Conservation (phyloP, 2,329 filamentous ascomycete genomes). For the Fusarium secorum region DNA sequence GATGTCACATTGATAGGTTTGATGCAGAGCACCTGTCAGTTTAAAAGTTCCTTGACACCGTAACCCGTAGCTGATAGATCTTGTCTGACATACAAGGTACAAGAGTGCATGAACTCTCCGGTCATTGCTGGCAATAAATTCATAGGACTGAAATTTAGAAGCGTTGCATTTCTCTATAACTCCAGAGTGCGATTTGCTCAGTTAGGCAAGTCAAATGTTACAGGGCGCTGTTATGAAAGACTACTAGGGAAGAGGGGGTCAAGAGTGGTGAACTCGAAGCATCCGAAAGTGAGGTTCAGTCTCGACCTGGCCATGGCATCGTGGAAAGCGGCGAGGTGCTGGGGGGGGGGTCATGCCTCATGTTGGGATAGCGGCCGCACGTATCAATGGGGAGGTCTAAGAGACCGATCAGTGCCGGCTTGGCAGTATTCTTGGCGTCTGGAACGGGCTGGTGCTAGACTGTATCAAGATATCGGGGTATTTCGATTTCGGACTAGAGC, state of each 20-base stretch:
- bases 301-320: background rate
- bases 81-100: no score
- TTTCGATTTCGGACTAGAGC: background rate
- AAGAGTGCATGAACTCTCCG: background rate
- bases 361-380: background rate
- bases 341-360: background rate
- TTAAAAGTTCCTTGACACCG: fast-evolving
- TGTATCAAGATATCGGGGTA: background rate
- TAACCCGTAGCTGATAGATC: background rate
- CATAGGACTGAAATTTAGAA: fast-evolving
- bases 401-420: background rate
- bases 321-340: background rate
- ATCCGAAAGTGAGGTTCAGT: background rate
- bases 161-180: no score
- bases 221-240: no score
- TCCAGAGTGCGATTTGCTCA: background rate
- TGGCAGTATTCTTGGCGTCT: background rate
- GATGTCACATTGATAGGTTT: background rate
- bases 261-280: background rate
- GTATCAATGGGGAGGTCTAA: background rate
- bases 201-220: background rate
- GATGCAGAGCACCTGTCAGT: background rate
- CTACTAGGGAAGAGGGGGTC: background rate
- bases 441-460: background rate
- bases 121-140: fast-evolving